Evolutionary conservation across 2,329 filamentous ascomycete genomes (phyloP).

Genomic region (Thelonectria discophora): DNA sequence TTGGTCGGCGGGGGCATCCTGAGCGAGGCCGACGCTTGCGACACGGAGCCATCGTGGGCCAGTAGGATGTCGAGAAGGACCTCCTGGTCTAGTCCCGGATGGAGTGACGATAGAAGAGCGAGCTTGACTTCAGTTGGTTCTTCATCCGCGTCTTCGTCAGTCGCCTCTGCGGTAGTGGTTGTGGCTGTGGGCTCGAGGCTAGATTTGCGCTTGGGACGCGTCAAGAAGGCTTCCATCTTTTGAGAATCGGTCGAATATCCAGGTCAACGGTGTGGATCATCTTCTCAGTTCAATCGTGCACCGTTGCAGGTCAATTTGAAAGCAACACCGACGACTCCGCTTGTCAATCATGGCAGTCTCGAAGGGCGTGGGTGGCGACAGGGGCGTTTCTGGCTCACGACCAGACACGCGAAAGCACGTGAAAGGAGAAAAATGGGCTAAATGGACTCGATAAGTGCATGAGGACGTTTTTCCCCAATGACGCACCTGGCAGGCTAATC

Average conservation of each 20-base stretch:
- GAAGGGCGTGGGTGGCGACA: conserved; percentile 26
- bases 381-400: too few relatives aligned
- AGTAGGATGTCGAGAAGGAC: conserved; percentile 81
- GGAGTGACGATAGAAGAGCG: conserved; percentile 81
- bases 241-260: not conserved
- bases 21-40: conserved; percentile 68
- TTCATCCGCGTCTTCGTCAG: conserved; percentile 66
- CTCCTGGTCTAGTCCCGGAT: conserved; percentile 70
- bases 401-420: conserved; percentile 42
- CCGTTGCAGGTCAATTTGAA: conserved; percentile 3
- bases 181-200: conserved; percentile 43
- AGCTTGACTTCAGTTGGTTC: conserved; percentile 92
- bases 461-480: conserved; percentile 15
- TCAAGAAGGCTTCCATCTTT: conserved; percentile 67
- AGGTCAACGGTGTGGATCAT: not conserved
- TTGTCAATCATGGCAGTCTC: conserved; percentile 13
- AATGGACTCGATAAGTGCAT: conserved; percentile 31
- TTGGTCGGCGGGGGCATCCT: conserved; percentile 34
- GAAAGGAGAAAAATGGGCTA: conserved; percentile 17
- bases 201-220: conserved; percentile 61
- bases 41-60: conserved; percentile 79
- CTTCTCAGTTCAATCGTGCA: not conserved
- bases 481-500: conserved; percentile 21
- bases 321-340: conserved; percentile 1
- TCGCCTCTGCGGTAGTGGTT: too few relatives aligned